Evolutionary conservation across 163 green algal genomes (phyloP).

Genomic region (Trebouxia gelatinosa): DNA sequence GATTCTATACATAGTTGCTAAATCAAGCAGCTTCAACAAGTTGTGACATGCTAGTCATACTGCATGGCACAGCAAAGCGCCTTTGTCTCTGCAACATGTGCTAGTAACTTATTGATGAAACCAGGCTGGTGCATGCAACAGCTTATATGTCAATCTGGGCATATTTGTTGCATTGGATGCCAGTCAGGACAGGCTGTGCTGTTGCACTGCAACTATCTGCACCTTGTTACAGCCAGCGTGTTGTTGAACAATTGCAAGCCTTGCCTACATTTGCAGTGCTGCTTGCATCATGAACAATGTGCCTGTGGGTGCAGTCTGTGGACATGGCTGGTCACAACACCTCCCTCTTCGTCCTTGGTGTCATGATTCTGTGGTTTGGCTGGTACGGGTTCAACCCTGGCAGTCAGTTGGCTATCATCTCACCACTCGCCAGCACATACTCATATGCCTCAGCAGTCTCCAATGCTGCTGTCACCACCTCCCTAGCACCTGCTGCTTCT

Average conservation of each 20-base stretch:
- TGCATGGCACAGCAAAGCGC: no score
- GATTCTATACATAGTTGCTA: no score
- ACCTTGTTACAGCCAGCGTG: not conserved
- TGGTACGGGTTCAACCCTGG: constrained; percentile 97
- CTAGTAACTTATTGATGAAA: no score
- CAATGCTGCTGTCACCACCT: constrained; percentile 71
- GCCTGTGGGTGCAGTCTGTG: constrained; percentile 36
- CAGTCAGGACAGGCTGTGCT: no score
- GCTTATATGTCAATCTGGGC: no score
- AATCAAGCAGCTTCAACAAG: no score
- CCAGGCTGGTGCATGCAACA: no score
- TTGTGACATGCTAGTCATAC: no score
- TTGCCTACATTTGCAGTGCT: not conserved
- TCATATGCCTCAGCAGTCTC: constrained; percentile 24
- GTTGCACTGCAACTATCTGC: not conserved
- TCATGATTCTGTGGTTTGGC: constrained; percentile 92
- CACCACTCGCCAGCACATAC: not conserved
- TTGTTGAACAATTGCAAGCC: not conserved
- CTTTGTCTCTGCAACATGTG: no score
- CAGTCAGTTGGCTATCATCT: constrained; percentile 63
- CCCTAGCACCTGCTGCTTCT: constrained; percentile 74
- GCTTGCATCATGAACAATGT: not conserved
- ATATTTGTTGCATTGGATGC: no score
- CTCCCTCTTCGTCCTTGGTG: constrained; percentile 82
- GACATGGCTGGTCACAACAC: constrained; percentile 53